Percentiles rank a stretch among this genome's conserved stretches.
Evolutionary conservation across 2,329 filamentous ascomycete genomes (phyloP).

Genomic region (Tolypocladium ophioglossoides): DNA sequence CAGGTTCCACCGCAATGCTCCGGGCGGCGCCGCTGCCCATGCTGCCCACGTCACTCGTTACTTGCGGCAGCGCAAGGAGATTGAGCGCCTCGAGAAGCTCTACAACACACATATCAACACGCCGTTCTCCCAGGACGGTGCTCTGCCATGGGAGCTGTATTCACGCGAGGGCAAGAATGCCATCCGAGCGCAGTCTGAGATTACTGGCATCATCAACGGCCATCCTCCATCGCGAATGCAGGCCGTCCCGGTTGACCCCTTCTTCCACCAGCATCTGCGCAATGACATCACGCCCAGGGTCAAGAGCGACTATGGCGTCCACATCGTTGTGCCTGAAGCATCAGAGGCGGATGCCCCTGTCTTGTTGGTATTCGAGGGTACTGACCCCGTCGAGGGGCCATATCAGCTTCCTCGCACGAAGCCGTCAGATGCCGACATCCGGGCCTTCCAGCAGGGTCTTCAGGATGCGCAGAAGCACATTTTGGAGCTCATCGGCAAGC

Average conservation of each 20-base stretch:
- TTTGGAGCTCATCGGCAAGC: slow-evolving; percentile 44
- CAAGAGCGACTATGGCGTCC: slow-evolving; percentile 60
- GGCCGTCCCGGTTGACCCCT: slow-evolving; percentile 59
- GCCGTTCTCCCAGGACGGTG: slow-evolving; percentile 56
- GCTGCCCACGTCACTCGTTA: slow-evolving; percentile 83
- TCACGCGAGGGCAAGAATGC: slow-evolving; percentile 77
- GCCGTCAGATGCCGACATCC: slow-evolving; percentile 39
- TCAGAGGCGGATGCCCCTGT: slow-evolving; percentile 49
- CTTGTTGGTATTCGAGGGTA: slow-evolving; percentile 65
- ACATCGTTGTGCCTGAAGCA: slow-evolving; percentile 59
- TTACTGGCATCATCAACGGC: slow-evolving; percentile 61
- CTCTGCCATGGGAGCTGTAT: slow-evolving; percentile 79
- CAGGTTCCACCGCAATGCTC: slow-evolving; percentile 64
- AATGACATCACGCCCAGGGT: slow-evolving; percentile 53
- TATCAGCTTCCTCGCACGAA: slow-evolving; percentile 46
- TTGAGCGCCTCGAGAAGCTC: slow-evolving; percentile 68
- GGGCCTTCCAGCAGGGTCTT: slow-evolving; percentile 43
- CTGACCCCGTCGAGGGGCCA: slow-evolving; percentile 30
- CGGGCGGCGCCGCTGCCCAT: slow-evolving; percentile 63
- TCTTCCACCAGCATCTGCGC: slow-evolving; percentile 66
- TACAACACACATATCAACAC: slow-evolving; percentile 85
- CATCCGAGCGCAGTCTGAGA: slow-evolving; percentile 63
- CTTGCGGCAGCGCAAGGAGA: slow-evolving; percentile 68
- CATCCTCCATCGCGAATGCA: slow-evolving; percentile 65
- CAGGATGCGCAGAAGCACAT: slow-evolving; percentile 47